Conservation (phyloP, 495 filamentous ascomycete genomes). For the Evernia prunastri region DNA sequence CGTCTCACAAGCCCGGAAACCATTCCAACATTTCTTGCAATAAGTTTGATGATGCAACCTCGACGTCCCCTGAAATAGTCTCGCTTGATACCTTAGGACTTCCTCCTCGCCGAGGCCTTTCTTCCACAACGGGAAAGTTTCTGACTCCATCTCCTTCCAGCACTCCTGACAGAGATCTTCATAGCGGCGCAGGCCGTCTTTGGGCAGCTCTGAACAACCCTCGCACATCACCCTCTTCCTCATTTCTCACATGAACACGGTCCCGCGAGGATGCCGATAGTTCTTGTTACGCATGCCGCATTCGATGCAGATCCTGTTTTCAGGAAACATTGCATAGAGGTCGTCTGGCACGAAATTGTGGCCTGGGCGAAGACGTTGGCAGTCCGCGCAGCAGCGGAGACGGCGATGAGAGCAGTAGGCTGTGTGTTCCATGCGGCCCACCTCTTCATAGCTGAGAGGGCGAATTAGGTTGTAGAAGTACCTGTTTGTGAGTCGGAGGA, state of each 20-base stretch:
- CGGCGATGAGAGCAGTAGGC: background rate
- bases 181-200: background rate
- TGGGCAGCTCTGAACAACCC: background rate
- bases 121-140: background rate
- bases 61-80: background rate
- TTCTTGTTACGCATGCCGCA: background rate
- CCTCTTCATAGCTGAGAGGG: background rate
- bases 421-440: background rate
- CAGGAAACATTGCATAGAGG: background rate
- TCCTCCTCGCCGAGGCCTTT: background rate
- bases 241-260: background rate
- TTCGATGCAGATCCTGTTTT: background rate
- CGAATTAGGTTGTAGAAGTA: conserved; percentile 2
- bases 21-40: background rate
- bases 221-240: background rate
- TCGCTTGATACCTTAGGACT: background rate
- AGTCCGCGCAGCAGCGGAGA: background rate
- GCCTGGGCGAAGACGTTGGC: background rate
- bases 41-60: background rate
- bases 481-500: background rate
- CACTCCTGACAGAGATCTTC: background rate
- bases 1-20: background rate
- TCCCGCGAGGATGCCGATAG: background rate
- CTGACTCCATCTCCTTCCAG: background rate
- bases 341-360: background rate